These are phyloP conservation scores for Sphaerulina populicola DNA, from an alignment of 2,329 filamentous ascomycete species.

Conservation along the genomic window DNA sequence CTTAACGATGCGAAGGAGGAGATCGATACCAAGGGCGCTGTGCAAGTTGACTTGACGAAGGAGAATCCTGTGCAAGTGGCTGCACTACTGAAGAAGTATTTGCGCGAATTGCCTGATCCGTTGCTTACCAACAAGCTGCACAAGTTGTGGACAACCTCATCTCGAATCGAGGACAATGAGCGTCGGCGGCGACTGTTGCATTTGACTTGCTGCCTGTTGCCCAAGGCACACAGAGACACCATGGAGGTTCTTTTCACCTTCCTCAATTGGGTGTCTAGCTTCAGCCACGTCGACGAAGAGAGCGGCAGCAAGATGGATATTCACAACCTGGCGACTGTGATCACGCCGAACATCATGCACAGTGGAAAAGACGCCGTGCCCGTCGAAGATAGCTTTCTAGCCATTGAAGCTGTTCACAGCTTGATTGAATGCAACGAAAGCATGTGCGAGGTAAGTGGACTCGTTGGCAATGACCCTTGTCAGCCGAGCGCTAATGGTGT, in stretches of 20 bases:
- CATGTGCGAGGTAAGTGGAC: slow-evolving; percentile 79
- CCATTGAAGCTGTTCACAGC: slow-evolving; percentile 85
- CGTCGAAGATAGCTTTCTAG: slow-evolving; percentile 77
- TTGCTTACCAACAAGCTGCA: slow-evolving; percentile 93
- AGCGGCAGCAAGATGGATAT: slow-evolving; percentile 98
- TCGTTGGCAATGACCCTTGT: neutral
- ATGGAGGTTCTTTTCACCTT: slow-evolving; percentile 94
- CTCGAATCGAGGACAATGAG: slow-evolving; percentile 72
- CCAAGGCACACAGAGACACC: slow-evolving; percentile 84
- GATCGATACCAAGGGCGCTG: slow-evolving; percentile 78
- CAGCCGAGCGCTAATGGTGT: slow-evolving; percentile 21
- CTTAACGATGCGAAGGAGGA: slow-evolving; percentile 75
- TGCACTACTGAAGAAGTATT: slow-evolving; percentile 87
- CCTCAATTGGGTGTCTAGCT: slow-evolving; percentile 93
- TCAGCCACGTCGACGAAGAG: slow-evolving; percentile 95
- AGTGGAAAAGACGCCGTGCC: slow-evolving; percentile 27
- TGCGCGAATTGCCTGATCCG: slow-evolving; percentile 88
- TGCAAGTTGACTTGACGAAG: slow-evolving; percentile 74
- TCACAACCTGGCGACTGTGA: slow-evolving; percentile 93
- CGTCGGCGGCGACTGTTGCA: slow-evolving; percentile 80
- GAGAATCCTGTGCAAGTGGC: slow-evolving; percentile 91
- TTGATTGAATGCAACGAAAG: slow-evolving; percentile 89
- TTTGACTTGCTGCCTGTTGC: slow-evolving; percentile 81
- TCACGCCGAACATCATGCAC: slow-evolving; percentile 85
- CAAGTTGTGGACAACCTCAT: slow-evolving; percentile 77